Evolutionary conservation across 441 rosid species (phyloP), one percentile per base, ranked within the genome.

Genomic region (Biscutella laevigata): DNA sequence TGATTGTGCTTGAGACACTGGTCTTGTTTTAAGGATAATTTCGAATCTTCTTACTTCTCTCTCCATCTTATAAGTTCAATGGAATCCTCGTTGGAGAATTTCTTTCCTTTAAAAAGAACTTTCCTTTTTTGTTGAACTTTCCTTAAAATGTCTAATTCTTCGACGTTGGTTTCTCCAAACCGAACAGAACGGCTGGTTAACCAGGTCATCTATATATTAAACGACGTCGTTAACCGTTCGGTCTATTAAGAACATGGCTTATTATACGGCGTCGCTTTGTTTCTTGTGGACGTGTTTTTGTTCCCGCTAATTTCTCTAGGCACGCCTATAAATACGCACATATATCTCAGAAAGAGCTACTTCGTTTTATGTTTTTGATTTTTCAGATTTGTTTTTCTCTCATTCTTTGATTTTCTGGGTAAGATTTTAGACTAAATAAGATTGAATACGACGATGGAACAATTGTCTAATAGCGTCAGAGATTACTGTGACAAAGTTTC

Each of bases 401-500:
- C 6, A n/a, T 28, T 36, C 17, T 36, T 20, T 13, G 21, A 19
- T 38, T 50, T 4, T 32, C 36, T 36, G 60, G 12, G 36, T 27
- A 45, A 42, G 26, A 21, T 4, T 49, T 26, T 37, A 30, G 14
- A 52, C 3, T 4, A 11, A 11, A 19, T 2, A 22, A n/a, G 14
- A 17, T 6, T 10, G 37, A 56, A 38, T 38, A 39, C 40, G 38
- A 32, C 16, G 46, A 59, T 59, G 71, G 66, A 59, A 46, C 5
- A 53, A 19, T 38, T 73, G 13, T 28, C 64, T 21, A 53, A 70
- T 45, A 69, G 71, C 57, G 39, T 68, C 4, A 55, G 12, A 29
- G 66, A 71, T 69, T 73, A 50, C 24, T 35, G 45, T 62, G 54
- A 67, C 19, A 57, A 63, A 22, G 34, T 15, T 8, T 65, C 43